Evolutionary conservation across 108 stramenopile genomes (phyloP), one percentile per base, ranked within the genome.

Genomic region (Nitzschia sp.): DNA sequence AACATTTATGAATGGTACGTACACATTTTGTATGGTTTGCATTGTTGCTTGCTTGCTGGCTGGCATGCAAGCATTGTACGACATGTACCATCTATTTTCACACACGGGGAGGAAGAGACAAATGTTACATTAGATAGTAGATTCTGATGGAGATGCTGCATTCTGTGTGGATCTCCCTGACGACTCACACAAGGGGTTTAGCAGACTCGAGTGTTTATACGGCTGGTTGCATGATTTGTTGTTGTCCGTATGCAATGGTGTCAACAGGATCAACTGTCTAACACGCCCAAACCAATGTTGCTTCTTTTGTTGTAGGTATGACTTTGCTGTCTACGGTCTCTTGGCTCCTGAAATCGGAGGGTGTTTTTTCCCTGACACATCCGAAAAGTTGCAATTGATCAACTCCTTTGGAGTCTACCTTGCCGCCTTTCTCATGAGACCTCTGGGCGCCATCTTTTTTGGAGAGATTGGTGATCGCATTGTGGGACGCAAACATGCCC

Each of bases 241-340:
- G 0, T 20, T 44, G n/a, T 11, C 22, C n/a, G 9, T 26, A 46
- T 26, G 55, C 59, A 59, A 21, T 38, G 41, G 1, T 5, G 29
- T 34, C 5, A 3, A 5, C 29, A 34, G 1, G 29, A 3, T 34
- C 29, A 34, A 42, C 9, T 1, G 5, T 15, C n/a, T 48, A 2
- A 17, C 46, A 48, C 62, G 0, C n/a, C 15, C 52, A 21, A 42
- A n/a, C n/a, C 22, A 21, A 17, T 69, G n/a, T 22, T 46, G 48
- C 1, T 42, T 59, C 39, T 41, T 54, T 55, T 34, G 0, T 67
- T 53, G 48, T 50, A 83, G 93, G 93, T 95, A 92, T 70, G 94
- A 95, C 65, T 95, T 95, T 74, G 89, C 89, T 7, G 79, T 95
- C 20, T 95, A 87, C 44, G 94, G 94, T 17, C 80, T 82, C 41